Conservation (phyloP, 371 early-diverging fungal species). For the Zopfochytrium polystomum region DNA sequence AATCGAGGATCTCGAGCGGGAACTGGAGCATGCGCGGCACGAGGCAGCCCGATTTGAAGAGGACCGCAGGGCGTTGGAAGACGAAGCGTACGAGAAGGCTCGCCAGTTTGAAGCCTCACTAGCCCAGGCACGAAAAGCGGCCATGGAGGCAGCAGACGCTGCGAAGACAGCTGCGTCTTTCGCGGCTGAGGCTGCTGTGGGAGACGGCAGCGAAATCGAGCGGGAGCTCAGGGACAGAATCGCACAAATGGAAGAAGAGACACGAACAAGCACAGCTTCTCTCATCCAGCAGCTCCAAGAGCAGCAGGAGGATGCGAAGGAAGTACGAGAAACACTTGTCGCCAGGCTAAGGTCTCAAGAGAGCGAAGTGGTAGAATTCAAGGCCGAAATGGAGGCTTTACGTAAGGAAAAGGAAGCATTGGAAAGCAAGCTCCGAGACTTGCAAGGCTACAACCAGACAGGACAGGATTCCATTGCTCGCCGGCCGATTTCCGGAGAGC, state of each 20-base stretch:
- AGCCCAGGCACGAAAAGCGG: too few relatives aligned
- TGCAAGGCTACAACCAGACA: too few relatives aligned
- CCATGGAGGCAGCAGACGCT: too few relatives aligned
- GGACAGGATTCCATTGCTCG: too few relatives aligned
- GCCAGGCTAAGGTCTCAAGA: constrained; percentile 21
- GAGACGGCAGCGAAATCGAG: too few relatives aligned
- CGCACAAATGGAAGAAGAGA: constrained; percentile 18
- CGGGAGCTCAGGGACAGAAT: constrained; percentile 13
- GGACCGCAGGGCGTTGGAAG: constrained; percentile 9
- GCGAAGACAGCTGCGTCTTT: too few relatives aligned
- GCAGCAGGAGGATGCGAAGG: constrained; percentile 26
- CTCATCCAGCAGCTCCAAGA: constrained; percentile 29
- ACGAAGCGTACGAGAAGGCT: not conserved
- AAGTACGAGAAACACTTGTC: constrained; percentile 28
- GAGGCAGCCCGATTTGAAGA: not conserved
- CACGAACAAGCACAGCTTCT: constrained; percentile 1
- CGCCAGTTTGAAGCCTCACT: constrained; percentile 1
- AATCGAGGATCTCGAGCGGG: not conserved
- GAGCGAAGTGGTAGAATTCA: constrained; percentile 10
- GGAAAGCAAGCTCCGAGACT: constrained; percentile 6
- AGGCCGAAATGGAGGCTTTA: not conserved
- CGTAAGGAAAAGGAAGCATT: not conserved
- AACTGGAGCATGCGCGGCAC: constrained; percentile 1
- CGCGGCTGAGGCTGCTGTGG: too few relatives aligned
- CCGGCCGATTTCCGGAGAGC: too few relatives aligned